phyloP scores from a whole-genome alignment of 1,139 yeast species.

The Protomyces inouyei region DNA sequence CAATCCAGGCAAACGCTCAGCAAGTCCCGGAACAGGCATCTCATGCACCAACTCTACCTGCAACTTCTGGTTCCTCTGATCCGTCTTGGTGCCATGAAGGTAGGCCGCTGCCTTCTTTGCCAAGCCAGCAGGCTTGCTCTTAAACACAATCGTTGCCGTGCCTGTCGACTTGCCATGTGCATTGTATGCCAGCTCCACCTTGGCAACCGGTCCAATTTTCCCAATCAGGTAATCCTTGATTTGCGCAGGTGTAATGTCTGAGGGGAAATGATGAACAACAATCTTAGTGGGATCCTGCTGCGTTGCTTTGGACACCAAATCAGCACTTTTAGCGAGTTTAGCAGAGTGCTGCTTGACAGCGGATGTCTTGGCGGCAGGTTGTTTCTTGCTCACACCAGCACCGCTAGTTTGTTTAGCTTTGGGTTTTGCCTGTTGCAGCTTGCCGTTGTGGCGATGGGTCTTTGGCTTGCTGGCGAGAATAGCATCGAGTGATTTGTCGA shows the following conservation, averaged over 20 bases:
- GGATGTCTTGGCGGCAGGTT: background rate
- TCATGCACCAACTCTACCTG: slow-evolving; percentile 28
- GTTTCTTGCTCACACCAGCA: slow-evolving; percentile 19
- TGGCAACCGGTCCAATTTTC: slow-evolving; percentile 79
- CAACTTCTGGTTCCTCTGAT: slow-evolving; percentile 55
- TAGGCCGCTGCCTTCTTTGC: slow-evolving; percentile 60
- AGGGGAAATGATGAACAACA: slow-evolving; percentile 21
- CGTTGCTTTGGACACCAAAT: background rate
- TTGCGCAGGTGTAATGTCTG: slow-evolving; percentile 21
- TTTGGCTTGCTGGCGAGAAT: slow-evolving; percentile 64
- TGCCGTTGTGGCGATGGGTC: slow-evolving; percentile 35
- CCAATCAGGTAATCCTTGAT: slow-evolving; percentile 78
- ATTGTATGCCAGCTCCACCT: slow-evolving; percentile 70
- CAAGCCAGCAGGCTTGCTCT: slow-evolving; percentile 49
- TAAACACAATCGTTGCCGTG: slow-evolving; percentile 75
- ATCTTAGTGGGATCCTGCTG: slow-evolving; percentile 12
- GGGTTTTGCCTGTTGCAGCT: background rate
- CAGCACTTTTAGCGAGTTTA: slow-evolving; percentile 6
- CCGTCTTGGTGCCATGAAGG: slow-evolving; percentile 55
- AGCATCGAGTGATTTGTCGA: slow-evolving; percentile 94
- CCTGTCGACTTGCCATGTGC: slow-evolving; percentile 90
- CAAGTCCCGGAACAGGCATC: slow-evolving; percentile 7
- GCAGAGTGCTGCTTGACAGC: background rate
- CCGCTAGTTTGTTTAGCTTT: slow-evolving; percentile 29
- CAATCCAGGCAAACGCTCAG: slow-evolving; percentile 29